Evolutionary conservation across 148 eudicot species (phyloP).

Genomic region (Vaccinium corymbosum): DNA sequence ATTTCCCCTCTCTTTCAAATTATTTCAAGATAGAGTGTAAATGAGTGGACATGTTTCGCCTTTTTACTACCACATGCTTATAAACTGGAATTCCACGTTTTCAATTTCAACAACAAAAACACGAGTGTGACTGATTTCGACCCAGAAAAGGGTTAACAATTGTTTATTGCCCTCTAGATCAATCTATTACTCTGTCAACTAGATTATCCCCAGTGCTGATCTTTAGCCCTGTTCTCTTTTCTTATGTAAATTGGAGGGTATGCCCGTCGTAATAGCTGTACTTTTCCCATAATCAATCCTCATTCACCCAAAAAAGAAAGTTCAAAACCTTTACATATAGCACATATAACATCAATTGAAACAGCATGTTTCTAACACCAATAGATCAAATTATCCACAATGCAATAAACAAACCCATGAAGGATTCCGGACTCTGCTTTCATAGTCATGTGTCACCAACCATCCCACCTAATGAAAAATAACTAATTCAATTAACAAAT

Average conservation of each 20-base stretch:
- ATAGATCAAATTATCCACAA: neutral
- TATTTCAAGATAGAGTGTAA: conserved; percentile 13
- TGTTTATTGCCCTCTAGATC: neutral
- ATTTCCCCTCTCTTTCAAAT: conserved; percentile 15
- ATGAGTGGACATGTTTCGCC: conserved; percentile 3
- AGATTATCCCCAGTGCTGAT: neutral
- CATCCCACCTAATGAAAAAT: conserved; percentile 2
- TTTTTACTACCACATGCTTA: neutral
- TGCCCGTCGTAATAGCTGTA: too few species aligned
- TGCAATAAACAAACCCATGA: neutral
- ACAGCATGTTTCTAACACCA: conserved; percentile 11
- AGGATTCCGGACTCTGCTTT: neutral
- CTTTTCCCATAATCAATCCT: neutral
- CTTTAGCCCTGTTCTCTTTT: neutral
- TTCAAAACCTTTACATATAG: neutral
- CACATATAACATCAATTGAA: neutral
- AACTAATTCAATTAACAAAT: neutral
- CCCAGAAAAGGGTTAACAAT: neutral
- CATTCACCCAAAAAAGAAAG: neutral
- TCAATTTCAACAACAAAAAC: conserved; percentile 10
- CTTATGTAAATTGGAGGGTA: too few species aligned
- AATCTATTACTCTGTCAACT: neutral
- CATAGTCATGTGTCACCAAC: conserved; percentile 10
- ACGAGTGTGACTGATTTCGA: neutral
- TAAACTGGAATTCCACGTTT: conserved; percentile 8